A percentile compares a stretch with the other conserved stretches of the same genome.
These are phyloP conservation scores for Vaucheria bursata DNA, from an alignment of 352 stramenopile genomes.

Conservation along the genomic window DNA sequence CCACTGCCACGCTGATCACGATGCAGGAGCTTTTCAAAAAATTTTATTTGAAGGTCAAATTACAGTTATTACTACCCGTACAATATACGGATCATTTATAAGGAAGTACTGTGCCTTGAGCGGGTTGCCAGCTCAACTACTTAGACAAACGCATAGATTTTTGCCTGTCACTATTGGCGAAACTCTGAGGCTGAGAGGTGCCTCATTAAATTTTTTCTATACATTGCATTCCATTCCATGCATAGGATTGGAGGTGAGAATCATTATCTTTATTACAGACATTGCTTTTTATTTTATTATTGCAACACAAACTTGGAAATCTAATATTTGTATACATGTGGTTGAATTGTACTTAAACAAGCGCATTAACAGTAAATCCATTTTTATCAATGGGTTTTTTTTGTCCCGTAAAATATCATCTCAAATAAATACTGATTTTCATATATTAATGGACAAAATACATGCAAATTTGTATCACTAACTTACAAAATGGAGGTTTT, in stretches of 20 bases:
- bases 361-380: no score
- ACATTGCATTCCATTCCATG: constrained; percentile 89
- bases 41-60: constrained; percentile 84
- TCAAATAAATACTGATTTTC: no score
- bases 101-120: constrained; percentile 88
- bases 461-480: no score
- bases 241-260: constrained; percentile 74
- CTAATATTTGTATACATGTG: no score
- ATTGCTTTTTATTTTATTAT: no score
- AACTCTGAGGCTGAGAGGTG: constrained; percentile 80
- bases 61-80: constrained; percentile 83
- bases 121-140: constrained; percentile 73
- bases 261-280: no score
- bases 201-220: constrained; percentile 90
- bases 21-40: constrained; percentile 91
- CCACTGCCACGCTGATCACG: constrained; percentile 89
- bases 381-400: no score
- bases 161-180: constrained; percentile 80
- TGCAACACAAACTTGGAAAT: no score
- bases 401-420: no score
- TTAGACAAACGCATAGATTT: constrained; percentile 80
- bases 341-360: no score
- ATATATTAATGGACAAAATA: no score
- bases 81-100: constrained; percentile 90
- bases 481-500: no score